Base-by-base conservation (phyloP, 2,329 filamentous ascomycete species). In the Beauveria brongniartii region DNA sequence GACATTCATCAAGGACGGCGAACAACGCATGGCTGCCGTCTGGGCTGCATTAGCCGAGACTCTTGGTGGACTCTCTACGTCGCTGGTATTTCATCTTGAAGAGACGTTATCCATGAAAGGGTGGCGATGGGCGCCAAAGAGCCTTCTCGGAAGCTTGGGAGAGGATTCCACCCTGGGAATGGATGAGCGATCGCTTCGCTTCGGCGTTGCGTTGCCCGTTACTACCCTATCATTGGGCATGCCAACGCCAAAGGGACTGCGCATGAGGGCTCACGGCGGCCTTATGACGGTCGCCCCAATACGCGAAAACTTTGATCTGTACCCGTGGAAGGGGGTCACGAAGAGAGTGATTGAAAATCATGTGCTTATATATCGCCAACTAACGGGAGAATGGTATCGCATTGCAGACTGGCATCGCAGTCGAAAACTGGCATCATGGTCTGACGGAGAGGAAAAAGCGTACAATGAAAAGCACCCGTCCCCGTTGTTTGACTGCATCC, bases 121-220 rank as follows among this genome's bases (percentile, higher is more conserved):
- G 1, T 71, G 67, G 65, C 62, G 67, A 47, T 71, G 70, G 69
- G 70, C 68, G 4, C 67, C 68, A 0, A 63, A 56, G 5, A 68
- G 63, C 22, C 59, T 69, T 7, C 63, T 67, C 1, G 61, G 62
- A 5, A 64, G 65, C n/a, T 51, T 63, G 5, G 59, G 61, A 2
- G 48, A 64, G 3, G 66, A 68, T 10, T 57, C 64, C 1, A 59
- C 65, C 5, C 44, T 67, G 46, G 60, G 62, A 0, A 24, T 64
- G 2, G 63, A 66, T 55, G 63, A 67, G 37, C 62, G 65, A 30
- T 47, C 63, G 14, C 37, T 65, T 9, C 61, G 67, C 5, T 64
- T 66, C 41, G 24, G 48, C 14, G 22, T 59, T 8, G 9, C 16
- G 40, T 48, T 28, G 4, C 60, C 26, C 47, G 28, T 46, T 16